Evolutionary conservation across 2,329 filamentous ascomycete species (phyloP), one percentile per base, ranked within the genome.

Genomic region (Clonostachys chloroleuca): DNA sequence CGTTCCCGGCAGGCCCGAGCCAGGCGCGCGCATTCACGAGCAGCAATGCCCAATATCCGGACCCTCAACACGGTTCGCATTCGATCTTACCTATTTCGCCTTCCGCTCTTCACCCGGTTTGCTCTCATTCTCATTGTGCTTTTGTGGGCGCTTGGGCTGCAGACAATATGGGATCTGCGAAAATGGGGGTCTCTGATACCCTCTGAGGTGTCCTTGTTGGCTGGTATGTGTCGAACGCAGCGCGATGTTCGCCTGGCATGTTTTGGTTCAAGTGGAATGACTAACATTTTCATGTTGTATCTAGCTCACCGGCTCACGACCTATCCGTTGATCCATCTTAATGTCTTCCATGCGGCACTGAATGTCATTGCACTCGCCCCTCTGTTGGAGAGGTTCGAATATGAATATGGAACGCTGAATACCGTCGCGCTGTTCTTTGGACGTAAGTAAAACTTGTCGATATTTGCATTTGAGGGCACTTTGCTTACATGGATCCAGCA

Each of bases 341-440:
- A 86, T 57, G 78, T 95, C 63, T 73, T 96, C 56, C 94, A 97
- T 67, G 78, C 86, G 51, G 60, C 92, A 46, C 72, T 95, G 61
- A 96, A 97, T 67, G 65, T 90, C 20, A 45, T 95, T 52, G 88
- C 90, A 18, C 66, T 97, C 52, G 84, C 86, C 37, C 94, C 94
- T n/a, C 74, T 99, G 45, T 72, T 99, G 64, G 92, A 96, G 68
- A 82, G 92, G 51, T 99, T 97, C 66, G 94, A 99, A 71, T 80
- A 82, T 52, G 92, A 96, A 65, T 84, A 95, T 66, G 94, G 94
- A 45, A 97, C 92, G 8, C 73, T 97, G 60, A 89, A 89, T 24
- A 87, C 90, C n/a, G 65, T 95, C 52, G 82, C 89, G 35, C 75
- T 97, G 45, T 96, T 97, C 65, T 82, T 94, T 59, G 94, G 94